Conservation (phyloP, 2,329 filamentous ascomycete species). For the Paecilomyces sp. region DNA sequence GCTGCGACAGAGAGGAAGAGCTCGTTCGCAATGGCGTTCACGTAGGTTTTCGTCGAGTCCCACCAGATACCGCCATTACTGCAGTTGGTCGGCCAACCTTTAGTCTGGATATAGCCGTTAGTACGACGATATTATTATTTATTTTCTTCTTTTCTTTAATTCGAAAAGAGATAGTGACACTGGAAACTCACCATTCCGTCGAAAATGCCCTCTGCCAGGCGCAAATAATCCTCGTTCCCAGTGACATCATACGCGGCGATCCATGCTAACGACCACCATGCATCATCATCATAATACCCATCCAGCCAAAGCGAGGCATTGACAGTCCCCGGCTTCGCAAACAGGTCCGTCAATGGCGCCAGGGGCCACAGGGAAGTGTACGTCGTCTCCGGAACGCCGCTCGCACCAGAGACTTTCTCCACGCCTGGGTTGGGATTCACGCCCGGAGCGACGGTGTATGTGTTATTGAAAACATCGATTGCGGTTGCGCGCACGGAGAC, state of each 20-base stretch:
- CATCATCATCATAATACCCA: constrained; percentile 44
- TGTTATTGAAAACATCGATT: constrained; percentile 37
- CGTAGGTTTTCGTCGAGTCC: constrained; percentile 38
- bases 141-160: no score
- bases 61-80: constrained; percentile 44
- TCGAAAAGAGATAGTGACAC: no score
- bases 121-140: neutral
- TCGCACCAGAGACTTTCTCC: constrained; percentile 6
- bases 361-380: neutral
- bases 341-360: neutral
- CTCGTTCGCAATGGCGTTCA: constrained; percentile 51
- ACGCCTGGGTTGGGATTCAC: constrained; percentile 13
- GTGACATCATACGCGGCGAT: constrained; percentile 50
- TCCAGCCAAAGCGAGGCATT: constrained; percentile 20
- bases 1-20: constrained; percentile 50
- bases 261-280: constrained; percentile 49
- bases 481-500: constrained; percentile 25
- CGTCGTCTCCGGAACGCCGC: neutral
- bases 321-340: neutral
- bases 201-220: constrained; percentile 44
- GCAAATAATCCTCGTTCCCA: constrained; percentile 36
- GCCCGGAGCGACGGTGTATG: constrained; percentile 21
- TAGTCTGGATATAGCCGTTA: constrained; percentile 13
- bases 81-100: constrained; percentile 36
- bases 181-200: constrained; percentile 30